Conservation (phyloP, 352 stramenopile genomes). For the Pilasporangium apinafurcum region DNA sequence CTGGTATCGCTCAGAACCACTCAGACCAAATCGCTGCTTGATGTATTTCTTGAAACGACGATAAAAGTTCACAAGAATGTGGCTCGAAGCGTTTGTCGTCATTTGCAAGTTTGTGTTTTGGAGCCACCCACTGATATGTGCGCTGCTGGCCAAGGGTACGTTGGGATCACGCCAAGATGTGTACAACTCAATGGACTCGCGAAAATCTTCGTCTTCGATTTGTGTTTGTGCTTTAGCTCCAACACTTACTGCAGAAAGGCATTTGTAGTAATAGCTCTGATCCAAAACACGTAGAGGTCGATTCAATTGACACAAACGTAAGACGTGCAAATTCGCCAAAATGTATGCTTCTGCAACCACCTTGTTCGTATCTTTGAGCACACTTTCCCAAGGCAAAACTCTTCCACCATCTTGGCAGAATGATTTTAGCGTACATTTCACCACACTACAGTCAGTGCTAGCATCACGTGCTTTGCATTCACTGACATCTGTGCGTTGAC, state of each 20-base stretch:
- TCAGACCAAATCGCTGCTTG: too few relatives aligned
- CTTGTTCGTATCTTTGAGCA: constrained; percentile 2
- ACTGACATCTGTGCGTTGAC: too few relatives aligned
- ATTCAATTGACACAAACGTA: not conserved
- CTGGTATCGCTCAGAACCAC: too few relatives aligned
- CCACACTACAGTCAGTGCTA: too few relatives aligned
- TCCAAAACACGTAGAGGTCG: not conserved
- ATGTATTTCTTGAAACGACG: constrained; percentile 2
- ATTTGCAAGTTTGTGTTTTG: constrained; percentile 2
- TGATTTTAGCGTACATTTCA: not conserved
- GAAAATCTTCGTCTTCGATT: not conserved
- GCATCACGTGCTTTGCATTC: too few relatives aligned
- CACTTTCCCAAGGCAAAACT: constrained; percentile 1
- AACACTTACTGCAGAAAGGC: not conserved
- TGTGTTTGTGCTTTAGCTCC: not conserved
- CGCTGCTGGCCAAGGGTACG: not conserved
- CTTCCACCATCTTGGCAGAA: constrained; percentile 1
- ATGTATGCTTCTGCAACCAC: not conserved
- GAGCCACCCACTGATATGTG: not conserved
- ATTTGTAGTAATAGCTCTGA: not conserved
- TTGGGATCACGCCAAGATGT: not conserved
- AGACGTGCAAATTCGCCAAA: constrained; percentile 1
- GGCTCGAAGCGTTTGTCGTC: constrained; percentile 1
- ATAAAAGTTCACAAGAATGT: constrained; percentile 2
- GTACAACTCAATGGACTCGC: not conserved